phyloP scores from a whole-genome alignment of 2,329 filamentous ascomycete genomes.

The Rasamsonia emersonii region DNA sequence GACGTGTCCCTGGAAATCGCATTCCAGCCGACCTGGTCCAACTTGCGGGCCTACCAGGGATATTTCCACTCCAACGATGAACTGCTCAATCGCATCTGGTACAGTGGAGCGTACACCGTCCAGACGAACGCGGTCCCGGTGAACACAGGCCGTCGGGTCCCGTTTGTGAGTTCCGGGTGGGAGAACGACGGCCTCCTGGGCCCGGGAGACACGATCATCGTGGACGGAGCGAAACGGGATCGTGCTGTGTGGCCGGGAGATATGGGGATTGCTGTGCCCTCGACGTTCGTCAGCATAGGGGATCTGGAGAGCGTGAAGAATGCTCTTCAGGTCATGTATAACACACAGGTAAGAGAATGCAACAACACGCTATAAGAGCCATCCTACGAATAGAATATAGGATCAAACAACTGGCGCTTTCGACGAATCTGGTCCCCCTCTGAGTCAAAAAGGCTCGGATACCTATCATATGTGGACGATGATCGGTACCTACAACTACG shows the following conservation, averaged over 20 bases:
- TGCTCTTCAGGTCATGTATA: conserved; percentile 41
- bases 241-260: conserved; percentile 41
- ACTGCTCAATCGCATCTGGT: conserved; percentile 50
- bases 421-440: conserved; percentile 26
- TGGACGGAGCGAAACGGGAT: conserved; percentile 37
- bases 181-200: conserved; percentile 33
- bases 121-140: conserved; percentile 37
- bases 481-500: conserved; percentile 51
- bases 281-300: conserved; percentile 34
- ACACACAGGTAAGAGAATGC: conserved; percentile 26
- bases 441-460: conserved; percentile 25
- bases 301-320: conserved; percentile 41
- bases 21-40: conserved; percentile 45
- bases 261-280: conserved; percentile 43
- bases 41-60: conserved; percentile 45
- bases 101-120: conserved; percentile 46
- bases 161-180: conserved; percentile 25
- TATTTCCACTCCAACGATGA: conserved; percentile 46
- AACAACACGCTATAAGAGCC: too few species aligned
- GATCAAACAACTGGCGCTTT: conserved; percentile 24
- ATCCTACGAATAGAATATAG: conserved; percentile 12
- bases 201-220: conserved; percentile 33
- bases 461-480: conserved; percentile 44
- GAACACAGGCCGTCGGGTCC: conserved; percentile 28
- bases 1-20: conserved; percentile 36